Base-by-base conservation (phyloP, 1,139 yeast genomes). In the Nakaseomyces bracarensis region DNA sequence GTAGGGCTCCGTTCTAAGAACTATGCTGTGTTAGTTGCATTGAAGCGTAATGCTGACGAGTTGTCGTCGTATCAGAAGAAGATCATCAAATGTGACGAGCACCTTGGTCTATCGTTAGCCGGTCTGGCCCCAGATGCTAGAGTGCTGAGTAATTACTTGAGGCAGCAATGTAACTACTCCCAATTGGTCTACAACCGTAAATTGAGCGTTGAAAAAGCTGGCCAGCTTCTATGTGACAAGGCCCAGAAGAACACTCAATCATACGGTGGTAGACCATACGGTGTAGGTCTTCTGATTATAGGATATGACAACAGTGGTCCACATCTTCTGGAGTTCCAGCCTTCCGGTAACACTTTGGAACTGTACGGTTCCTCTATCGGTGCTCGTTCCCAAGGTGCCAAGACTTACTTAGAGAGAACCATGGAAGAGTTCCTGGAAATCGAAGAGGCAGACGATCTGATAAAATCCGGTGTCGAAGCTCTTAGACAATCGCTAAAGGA, bases 101-200 rank as follows among this genome's bases (percentile, higher is more conserved):
- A 91, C 63, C 69, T 91, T 75, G 98, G 97, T 29, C 75, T 91
- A 51, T 96, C 96, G 5, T 74, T 93, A 46, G 96, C 99, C 0
- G 99, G 99, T 4, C 75, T 91, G 57, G 96, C 98, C 0, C 97
- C 99, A 19, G 99, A 91, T 63, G 98, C 97, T 22, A 75, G 99
- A 52, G 95, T 91, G 40, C 68, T 86, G 54, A 81, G 95, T 43
- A 91, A 87, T 61, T 89, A 71, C 64, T 71, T 91, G 57, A 78
- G 98, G 61, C 89, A 86, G 57, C 94, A 87, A 61, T 94, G 96
- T 39, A 81, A 89, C 81, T 77, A 82, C 51, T 82, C 93, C 31
- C 82, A 78, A 57, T 74, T 91, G 74, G 79, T 89, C 34, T 91
- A 76, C 67, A 82, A 86, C 65, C 76, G 95, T 55, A 91, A 95